Base-by-base conservation (phyloP, 106 monocot species). In the Dendrobium catenatum region DNA sequence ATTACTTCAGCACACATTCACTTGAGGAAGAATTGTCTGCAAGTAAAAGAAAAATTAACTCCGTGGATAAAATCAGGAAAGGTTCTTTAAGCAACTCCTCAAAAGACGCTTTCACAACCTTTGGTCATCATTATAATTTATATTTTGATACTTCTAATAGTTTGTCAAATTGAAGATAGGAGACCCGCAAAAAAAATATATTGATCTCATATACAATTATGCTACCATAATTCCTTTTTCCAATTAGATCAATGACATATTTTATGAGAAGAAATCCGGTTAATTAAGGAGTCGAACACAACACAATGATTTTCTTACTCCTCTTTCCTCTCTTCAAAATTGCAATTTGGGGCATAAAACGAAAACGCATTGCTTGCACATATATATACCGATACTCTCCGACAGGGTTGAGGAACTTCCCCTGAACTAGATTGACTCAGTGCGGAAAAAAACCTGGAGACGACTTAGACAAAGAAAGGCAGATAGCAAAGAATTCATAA, bases 1-100 rank as follows among this genome's bases (percentile, higher is more conserved):
- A 16, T 26, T 18, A 2, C 73, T 68, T 75, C 66, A 77, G 24
- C 72, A 61, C 15, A 47, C 82, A 20, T 19, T 0, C 16, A 17
- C 81, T 37, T 26, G 18, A 27, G 37, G 55, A 19, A 51, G 66
- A 74, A 61, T 40, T 76, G 48, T 72, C 85, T 85, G 85, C 81
- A 81, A 51, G 73, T 0, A 27, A 27, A 16, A 79, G 8, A 18
- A 80, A 29, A 0, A 72, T 7, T 27, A 27, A 27, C 27, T 27
- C 27, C 0, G 27, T 27, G 27, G 27, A 27, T 27, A 27, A 27
- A 27, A 27, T 27, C 0, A 27, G 49, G 8, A 49, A 49, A 49
- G 0, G 2, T 59, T 22, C 59, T 9, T 59, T 59, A 59, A 20
- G n/a, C 27, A 27, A 27, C 27, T 27, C 27, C 27, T 27, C 27